Conservation (phyloP, 768 basidiomycete species). For the Lactarius trivialis region DNA sequence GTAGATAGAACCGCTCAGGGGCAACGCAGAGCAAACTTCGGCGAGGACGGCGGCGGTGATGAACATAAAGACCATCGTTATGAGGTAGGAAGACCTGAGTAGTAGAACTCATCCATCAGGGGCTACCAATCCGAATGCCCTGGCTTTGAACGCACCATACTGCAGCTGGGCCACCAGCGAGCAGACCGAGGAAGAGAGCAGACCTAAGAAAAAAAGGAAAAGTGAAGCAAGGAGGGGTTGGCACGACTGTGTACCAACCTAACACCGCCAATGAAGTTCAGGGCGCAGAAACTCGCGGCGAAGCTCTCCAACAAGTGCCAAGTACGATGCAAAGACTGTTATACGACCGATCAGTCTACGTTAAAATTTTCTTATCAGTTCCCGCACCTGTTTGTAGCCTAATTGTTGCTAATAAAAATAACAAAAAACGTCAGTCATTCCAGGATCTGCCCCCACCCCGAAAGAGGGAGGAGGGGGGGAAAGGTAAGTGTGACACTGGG, state of each 20-base stretch:
- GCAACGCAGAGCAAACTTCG: slow-evolving; percentile 85
- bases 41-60: slow-evolving; percentile 84
- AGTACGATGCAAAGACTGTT: slow-evolving; percentile 76
- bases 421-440: slow-evolving; percentile 45
- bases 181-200: slow-evolving; percentile 70
- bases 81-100: slow-evolving; percentile 72
- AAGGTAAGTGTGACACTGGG: slow-evolving; percentile 53
- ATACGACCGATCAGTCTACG: not conserved
- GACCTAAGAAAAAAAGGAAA: slow-evolving; percentile 40
- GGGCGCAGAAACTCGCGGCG: slow-evolving; percentile 80
- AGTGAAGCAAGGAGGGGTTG: slow-evolving; percentile 11
- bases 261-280: slow-evolving; percentile 87
- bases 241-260: slow-evolving; percentile 39
- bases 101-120: slow-evolving; percentile 18
- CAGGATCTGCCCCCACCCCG: slow-evolving; percentile 32
- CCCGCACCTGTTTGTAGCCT: slow-evolving; percentile 71
- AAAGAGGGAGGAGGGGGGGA: slow-evolving; percentile 35
- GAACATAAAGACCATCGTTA: slow-evolving; percentile 80
- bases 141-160: slow-evolving; percentile 49
- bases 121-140: not conserved
- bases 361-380: not conserved
- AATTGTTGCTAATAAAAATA: slow-evolving; percentile 47
- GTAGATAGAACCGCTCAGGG: slow-evolving; percentile 87
- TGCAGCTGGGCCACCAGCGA: slow-evolving; percentile 82
- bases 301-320: slow-evolving; percentile 84